Base-by-base conservation (phyloP, 75 land plant species). In the Pseudotsuga menziesii region DNA sequence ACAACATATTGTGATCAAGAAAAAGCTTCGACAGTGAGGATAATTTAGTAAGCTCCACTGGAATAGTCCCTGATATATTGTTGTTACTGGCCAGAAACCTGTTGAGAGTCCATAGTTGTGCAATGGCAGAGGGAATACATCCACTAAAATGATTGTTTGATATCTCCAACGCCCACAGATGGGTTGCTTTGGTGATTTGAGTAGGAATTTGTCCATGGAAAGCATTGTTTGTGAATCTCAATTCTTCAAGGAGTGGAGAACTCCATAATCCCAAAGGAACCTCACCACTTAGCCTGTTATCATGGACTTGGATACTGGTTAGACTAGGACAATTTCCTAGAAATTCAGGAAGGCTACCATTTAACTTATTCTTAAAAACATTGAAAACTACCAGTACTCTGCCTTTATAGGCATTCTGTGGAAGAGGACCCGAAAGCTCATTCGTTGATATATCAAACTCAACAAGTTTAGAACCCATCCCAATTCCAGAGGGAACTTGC, bases 151-250 rank as follows among this genome's bases (percentile, higher is more conserved):
- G 60, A 67, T 92, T 92, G 75, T 90, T 72, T 35, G 57, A 12
- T 1, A 88, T 74, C 52, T 91, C 87, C 19, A 91, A 23, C 26
- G 63, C 26, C 19, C 32, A 57, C 4, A 91, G 22, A 23, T 19
- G 20, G 61, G 61, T 9, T 35, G 67, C 41, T 57, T 14, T 12
- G 19, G 61, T 57, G 17, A 89, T n/a, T 44, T 36, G 36, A 6
- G 75, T 77, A 3, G 92, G 90, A 12, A 92, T 84, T 61, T 57
- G 25, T 32, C 95, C 97, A 16, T 83, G 44, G 76, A 94, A 81
- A 12, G 54, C 36, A 75, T 94, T 94, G 58, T 76, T 23, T 39
- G 82, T 75, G 39, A 88, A 54, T 71, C 75, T 61, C 25, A 88
- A 11, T 12, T 15, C 29, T 15, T 63, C 11, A 14, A 92, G 82